Base-by-base conservation (phyloP, 2,329 filamentous ascomycete genomes). In the Fusarium mexicanum region DNA sequence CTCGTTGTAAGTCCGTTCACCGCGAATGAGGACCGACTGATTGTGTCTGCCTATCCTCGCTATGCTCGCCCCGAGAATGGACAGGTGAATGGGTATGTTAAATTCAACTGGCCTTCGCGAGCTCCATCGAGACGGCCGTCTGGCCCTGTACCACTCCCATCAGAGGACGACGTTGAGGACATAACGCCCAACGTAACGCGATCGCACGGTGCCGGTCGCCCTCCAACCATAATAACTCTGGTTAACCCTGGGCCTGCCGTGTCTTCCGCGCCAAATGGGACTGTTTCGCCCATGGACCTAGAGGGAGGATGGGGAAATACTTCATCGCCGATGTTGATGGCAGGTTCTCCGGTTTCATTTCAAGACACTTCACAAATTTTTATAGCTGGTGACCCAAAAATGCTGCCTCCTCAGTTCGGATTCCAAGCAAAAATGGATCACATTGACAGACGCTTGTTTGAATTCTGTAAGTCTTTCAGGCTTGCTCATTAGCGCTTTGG, bases 1-100 rank as follows among this genome's bases (percentile, higher is more conserved):
- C 20, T 50, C 35, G 65, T 80, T 26, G 53, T 72, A 35, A 84
- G 80, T 59, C 82, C 82, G 5, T 84, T 84, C 62, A 76, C 72
- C 37, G 80, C 82, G 33, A 78, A 73, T 26, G 53, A 80, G 35
- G 80, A 79, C 18, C 78, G 74, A 6, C 78, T 83, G 53, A 76
- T 79, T 26, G 63, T 73, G 26, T 71, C 67, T 3, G 37, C 54
- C 9, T 35, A 55, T 8, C 79, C 76, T 48, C 79, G 74, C 5
- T 83, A 80, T 61, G 17, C 48, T 46, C 79, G 81, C 11, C 82
- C 82, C 3, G 41, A 71, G 6, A 79, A 81, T 46, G 82, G 82
- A 22, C 77, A 77, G 48, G 80, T 84, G 38, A 83, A 84, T 55
- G 81, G 82, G 5, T 84, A 84, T 67, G 78, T 84, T 64, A 84